Evolutionary conservation across 75 land plant species (phyloP).

Genomic region (Azolla pinnata): DNA sequence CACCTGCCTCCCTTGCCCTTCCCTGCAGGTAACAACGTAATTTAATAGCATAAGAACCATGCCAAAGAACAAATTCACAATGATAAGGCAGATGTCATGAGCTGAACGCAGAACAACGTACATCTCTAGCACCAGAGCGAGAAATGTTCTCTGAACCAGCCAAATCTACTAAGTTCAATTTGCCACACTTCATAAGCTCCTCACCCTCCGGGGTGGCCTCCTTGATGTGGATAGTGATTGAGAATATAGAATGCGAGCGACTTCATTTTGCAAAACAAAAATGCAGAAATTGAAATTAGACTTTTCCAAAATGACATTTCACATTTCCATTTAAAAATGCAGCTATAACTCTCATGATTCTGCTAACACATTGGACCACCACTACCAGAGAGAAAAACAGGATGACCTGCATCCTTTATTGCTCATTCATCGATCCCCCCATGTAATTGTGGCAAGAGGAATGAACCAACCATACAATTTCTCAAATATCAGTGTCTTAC

Average conservation of each 20-base stretch:
- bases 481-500: too few species aligned
- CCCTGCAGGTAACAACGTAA: conserved; percentile 27
- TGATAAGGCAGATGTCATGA: not conserved
- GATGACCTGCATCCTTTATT: too few species aligned
- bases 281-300: too few species aligned
- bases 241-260: conserved; percentile 55
- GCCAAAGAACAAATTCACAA: not conserved
- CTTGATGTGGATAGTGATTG: conserved; percentile 69
- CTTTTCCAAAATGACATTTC: too few species aligned
- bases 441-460: too few species aligned
- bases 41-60: not conserved
- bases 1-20: conserved; percentile 70
- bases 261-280: too few species aligned
- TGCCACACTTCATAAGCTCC: conserved; percentile 79
- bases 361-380: too few species aligned
- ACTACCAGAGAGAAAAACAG: too few species aligned
- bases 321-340: too few species aligned
- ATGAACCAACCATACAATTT: too few species aligned
- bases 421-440: too few species aligned
- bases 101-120: conserved; percentile 10
- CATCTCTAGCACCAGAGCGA: conserved; percentile 83
- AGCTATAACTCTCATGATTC: too few species aligned
- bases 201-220: conserved; percentile 68
- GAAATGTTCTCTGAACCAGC: conserved; percentile 87
- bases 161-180: conserved; percentile 78